Evolutionary conservation across 257 asterid species (phyloP), one percentile per base, ranked within the genome.

Genomic region (Coffea canephora): DNA sequence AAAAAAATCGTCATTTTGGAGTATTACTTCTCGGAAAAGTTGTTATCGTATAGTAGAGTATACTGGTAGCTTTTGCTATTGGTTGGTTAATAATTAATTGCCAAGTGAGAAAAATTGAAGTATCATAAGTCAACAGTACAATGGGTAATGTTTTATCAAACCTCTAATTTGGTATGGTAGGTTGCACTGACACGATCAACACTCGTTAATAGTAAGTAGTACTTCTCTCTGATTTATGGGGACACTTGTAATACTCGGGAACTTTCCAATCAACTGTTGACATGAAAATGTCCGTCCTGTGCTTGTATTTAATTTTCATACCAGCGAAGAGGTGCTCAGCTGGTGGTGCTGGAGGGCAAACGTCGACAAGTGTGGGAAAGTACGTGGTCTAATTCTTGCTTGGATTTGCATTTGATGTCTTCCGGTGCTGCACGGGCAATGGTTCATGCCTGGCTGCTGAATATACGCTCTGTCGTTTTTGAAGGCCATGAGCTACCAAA

Each of bases 351-450:
- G 48, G 98, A 95, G 86, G 98, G 97, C 25, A 91, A 91, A 80
- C 92, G 91, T 14, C 86, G 95, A 10, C 92, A 95, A 34, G 99
- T 91, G 50, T 95, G 98, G 99, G 98, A 89, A 67, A 90, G 86
- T 71, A 89, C 94, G 27, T 93, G 95, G 92, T 84, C 98, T 1
- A 83, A 84, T 13, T 93, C 97, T 75, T 93, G 97, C 90, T 89
- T 93, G 69, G 99, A 95, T 86, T 84, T 95, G 89, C 99, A 93
- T 83, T 90, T 95, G 76, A 95, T 93, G 98, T 93, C 99, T 66
- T 95, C 94, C 2, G 99, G 99, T 27, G 99, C 96, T 66, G 99
- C 98, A 13, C 90, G 93, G 71, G 99, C 99, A 52, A 95, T 95
- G 98, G 96, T 95, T 69, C 99, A 93, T 16, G 90, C 98, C 45